These are phyloP conservation scores for Botryobasidium botryosum DNA, from an alignment of 768 basidiomycete species.

Conservation along the genomic window DNA sequence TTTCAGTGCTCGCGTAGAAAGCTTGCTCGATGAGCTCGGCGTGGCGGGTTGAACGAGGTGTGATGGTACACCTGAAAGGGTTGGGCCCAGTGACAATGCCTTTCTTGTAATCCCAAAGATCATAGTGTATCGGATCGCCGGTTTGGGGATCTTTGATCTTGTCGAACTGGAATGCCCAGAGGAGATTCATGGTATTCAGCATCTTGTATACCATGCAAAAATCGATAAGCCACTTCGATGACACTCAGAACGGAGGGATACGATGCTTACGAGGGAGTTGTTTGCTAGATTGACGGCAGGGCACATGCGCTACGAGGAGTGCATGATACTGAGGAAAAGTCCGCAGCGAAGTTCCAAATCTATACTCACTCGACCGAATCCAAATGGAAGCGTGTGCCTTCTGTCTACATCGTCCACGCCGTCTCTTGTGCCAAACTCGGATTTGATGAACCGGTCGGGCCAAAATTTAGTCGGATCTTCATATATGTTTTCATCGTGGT, in stretches of 20 bases:
- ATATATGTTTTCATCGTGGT: conserved; percentile 20
- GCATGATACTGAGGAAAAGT: too few species aligned
- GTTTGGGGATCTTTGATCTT: conserved; percentile 11
- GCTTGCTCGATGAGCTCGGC: conserved; percentile 5
- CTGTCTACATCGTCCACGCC: conserved; percentile 2
- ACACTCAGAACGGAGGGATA: too few species aligned
- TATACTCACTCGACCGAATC: conserved; percentile 5
- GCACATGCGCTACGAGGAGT: conserved; percentile 14
- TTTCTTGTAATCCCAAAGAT: conserved; percentile 7
- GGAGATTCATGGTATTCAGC: conserved; percentile 17
- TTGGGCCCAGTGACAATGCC: conserved; percentile 7
- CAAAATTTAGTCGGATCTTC: conserved; percentile 29
- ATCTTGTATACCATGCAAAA: conserved; percentile 8
- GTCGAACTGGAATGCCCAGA: conserved; percentile 21
- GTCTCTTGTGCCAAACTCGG: conserved; percentile 7
- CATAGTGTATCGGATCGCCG: conserved; percentile 5
- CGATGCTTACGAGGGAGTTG: conserved; percentile 12
- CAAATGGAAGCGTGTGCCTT: conserved; percentile 6
- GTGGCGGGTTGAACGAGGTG: conserved; percentile 7
- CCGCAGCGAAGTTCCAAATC: too few species aligned
- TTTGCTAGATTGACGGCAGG: conserved; percentile 16
- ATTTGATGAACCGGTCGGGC: conserved; percentile 30
- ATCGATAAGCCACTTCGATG: neutral
- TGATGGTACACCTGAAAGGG: conserved; percentile 6
- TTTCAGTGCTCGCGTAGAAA: conserved; percentile 1